Conservation (phyloP, 2,329 filamentous ascomycete genomes). For the Cladophialophora exuberans region DNA sequence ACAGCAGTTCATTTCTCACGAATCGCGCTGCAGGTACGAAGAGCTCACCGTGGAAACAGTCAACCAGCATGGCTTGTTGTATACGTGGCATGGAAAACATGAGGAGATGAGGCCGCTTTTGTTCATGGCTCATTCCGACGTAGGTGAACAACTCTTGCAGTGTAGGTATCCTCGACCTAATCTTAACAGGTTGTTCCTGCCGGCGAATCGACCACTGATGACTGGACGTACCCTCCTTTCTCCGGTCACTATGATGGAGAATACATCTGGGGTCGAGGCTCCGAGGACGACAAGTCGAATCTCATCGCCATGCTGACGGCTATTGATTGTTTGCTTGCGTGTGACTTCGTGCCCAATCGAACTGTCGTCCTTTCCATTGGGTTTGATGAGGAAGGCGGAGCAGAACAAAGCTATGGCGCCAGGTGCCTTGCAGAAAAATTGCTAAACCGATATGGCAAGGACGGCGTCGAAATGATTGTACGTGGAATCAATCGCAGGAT, state of each 20-base stretch:
- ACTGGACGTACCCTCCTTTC: conserved; percentile 65
- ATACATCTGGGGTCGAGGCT: conserved; percentile 64
- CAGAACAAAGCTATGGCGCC: conserved; percentile 51
- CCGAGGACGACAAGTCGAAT: conserved; percentile 64
- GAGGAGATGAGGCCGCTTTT: conserved; percentile 57
- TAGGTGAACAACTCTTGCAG: conserved; percentile 10
- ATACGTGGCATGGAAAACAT: conserved; percentile 60
- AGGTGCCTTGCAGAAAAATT: conserved; percentile 52
- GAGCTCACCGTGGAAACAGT: conserved; percentile 48
- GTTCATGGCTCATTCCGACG: conserved; percentile 67
- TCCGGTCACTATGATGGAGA: conserved; percentile 61
- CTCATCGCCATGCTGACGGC: conserved; percentile 61
- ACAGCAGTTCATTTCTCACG: conserved; percentile 1
- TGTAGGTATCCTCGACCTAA: background rate
- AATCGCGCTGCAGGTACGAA: conserved; percentile 11
- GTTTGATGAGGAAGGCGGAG: conserved; percentile 66
- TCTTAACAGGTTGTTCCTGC: conserved; percentile 56
- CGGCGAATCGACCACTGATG: conserved; percentile 49
- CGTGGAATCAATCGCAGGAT: conserved; percentile 34
- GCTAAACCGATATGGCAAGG: conserved; percentile 53
- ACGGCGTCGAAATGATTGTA: conserved; percentile 59
- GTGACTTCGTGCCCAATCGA: conserved; percentile 56
- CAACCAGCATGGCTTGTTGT: conserved; percentile 63
- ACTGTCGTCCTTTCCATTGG: conserved; percentile 64
- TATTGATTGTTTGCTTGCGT: conserved; percentile 58